Evolutionary conservation across 2,329 filamentous ascomycete genomes (phyloP), one percentile per base, ranked within the genome.

Genomic region (Akanthomyces dipterigenus): DNA sequence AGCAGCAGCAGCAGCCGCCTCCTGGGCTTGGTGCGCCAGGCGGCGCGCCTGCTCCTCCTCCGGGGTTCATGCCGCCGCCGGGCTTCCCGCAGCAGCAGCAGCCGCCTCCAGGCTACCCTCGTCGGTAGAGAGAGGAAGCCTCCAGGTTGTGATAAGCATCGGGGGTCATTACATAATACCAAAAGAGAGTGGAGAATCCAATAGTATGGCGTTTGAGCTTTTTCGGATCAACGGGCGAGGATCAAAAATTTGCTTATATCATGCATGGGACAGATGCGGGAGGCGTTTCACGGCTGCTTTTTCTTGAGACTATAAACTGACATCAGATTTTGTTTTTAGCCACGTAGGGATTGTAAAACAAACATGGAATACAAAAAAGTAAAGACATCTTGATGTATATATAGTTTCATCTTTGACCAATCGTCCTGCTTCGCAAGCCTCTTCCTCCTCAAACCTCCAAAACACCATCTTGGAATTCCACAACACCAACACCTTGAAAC

Each of bases 41-140:
- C 26, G 70, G 38, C 16, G 49, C 74, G 20, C 73, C 77, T 12
- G 76, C 75, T 3, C 75, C 70, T 31, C 71, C 78, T 9, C 78
- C 77, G 3, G 75, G 75, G 5, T 73, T 76, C 55, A 71, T 74
- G 70, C 73, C 74, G 1, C 73, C 75, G 49, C 76, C 76, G 6
- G 78, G 77, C 2, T 80, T 80, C 63, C 76, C 77, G 64, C 59
- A 61, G 60, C 31, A 34, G 60, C 31, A 34, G 31, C 60, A 62
- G 45, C 77, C 78, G 12, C 78, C 78, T 18, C 77, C 78, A 9
- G 77, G 78, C 28, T 78, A 77, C 64, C 72, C 68, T 48, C 70
- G 72, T 36, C 71, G 75, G 62, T 76, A 31, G 8, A 46, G 49
- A 20, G 43, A 36, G 6, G 38, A 18, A 34, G 31, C 28, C 16